Base-by-base conservation (phyloP, 495 filamentous ascomycete genomes). In the Hamigera avellanea region DNA sequence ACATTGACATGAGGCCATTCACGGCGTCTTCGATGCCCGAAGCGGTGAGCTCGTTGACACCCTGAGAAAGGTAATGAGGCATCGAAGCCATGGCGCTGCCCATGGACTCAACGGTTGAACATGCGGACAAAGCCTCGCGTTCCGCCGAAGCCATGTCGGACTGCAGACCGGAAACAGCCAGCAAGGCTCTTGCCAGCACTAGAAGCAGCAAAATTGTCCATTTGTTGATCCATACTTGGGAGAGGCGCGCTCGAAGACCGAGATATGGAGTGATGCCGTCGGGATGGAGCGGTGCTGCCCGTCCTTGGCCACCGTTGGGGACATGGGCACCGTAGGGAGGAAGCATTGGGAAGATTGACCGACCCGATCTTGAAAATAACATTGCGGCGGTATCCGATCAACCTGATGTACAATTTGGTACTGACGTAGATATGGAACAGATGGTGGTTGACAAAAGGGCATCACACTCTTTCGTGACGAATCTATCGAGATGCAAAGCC, bases 21-120 rank as follows among this genome's bases (percentile, higher is more conserved):
- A 96, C 80, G 2, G 83, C 75, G 21, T 80, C 74, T 35, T 85
- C 83, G 44, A 98, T 73, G 16, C 81, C 77, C 21, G 64, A 62
- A 9, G 85, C 86, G 6, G 86, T 78, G 23, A 96, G 61, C 25
- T 84, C 75, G 57, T 98, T 98, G 55, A 93, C 80, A 16, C 91
- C 91, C 28, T 72, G 63, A 1, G 87, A 75, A 47, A 95, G 75
- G 64, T 93, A 96, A 54, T 94, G 78, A 13, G 91, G 91, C 86
- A 95, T 93, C 14, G 89, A 95, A 15, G 87, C 91, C 84, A 98
- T 89, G 25, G 87, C 73, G 50, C 86, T 95, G 43, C 89, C 93
- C 57, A 93, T 75, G 35, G 83, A 83, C 57, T 98, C 89, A n/a
- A 96, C 87, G 42, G 78, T 75, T 36, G 81, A 85, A 49, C 91